Base-by-base conservation (phyloP, 345 rosid species). In the Linum lewisii region DNA sequence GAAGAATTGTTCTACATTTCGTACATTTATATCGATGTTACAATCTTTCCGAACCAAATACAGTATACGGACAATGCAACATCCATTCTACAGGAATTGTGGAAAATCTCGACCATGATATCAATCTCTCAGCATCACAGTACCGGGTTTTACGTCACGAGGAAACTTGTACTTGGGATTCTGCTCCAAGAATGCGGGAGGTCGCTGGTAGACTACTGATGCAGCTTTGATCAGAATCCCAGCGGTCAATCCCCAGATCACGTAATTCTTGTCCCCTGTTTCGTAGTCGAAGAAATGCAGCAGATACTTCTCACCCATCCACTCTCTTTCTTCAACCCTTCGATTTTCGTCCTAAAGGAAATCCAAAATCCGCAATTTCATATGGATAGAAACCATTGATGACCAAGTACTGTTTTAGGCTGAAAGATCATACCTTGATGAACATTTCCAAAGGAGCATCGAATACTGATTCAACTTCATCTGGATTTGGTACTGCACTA, bases 401-500 rank as follows among this genome's bases (percentile, higher is more conserved):
- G 6, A 24, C 53, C 59, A 37, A 32, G 18, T 9, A 13, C 29
- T 26, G 18, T 2, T 62, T 32, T n/a, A 65, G 50, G 63, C 19
- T 37, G 59, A 63, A 61, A n/a, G 59, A 24, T 32, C 7, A 11
- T 77, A 88, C 96, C 97, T 82, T 84, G 24, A 89, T 76, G 65
- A 89, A 89, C 91, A 89, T 86, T 77, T 84, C 95, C 77, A 89
- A 73, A n/a, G 95, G 97, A 67, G 78, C 95, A 79, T 91, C 95
- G 53, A 91, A 88, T 37, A 88, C 82, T 65, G 76, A 85, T 61
- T 88, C 98, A 19, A 88, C 97, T 82, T 92, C 98, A 21, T 72
- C 84, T 42, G 88, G 85, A 75, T 83, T 88, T 68, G 89, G 94
- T 26, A 49, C 50, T 2, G 97, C 86, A 60, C 64, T 73, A 74